Evolutionary conservation across 2,329 filamentous ascomycete species (phyloP).

Genomic region (Colletotrichum orbiculare): DNA sequence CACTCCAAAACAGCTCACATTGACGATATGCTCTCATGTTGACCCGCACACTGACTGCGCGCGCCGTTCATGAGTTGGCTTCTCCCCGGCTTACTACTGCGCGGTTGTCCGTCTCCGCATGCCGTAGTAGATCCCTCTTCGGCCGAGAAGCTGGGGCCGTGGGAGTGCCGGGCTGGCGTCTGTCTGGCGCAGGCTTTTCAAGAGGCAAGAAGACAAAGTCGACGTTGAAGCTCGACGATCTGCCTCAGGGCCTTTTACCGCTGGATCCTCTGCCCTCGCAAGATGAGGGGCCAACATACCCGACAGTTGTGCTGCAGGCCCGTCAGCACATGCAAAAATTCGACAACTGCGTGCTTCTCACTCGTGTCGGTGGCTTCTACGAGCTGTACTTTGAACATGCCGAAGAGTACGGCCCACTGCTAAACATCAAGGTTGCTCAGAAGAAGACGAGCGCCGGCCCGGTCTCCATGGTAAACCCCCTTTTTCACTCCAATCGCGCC

Average conservation of each 20-base stretch:
- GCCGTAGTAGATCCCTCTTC: slow-evolving; percentile 12
- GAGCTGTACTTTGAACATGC: slow-evolving; percentile 98
- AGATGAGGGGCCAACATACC: slow-evolving; percentile 70
- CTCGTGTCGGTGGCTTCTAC: slow-evolving; percentile 94
- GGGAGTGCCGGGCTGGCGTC: slow-evolving; percentile 16
- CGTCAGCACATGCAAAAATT: slow-evolving; percentile 91
- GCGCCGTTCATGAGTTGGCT: slow-evolving; percentile 32
- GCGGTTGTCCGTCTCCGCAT: slow-evolving; percentile 20
- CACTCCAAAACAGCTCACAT: slow-evolving; percentile 31
- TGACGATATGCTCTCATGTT: slow-evolving; percentile 37
- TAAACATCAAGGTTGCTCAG: slow-evolving; percentile 87
- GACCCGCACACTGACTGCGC: slow-evolving; percentile 31
- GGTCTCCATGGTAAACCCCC: slow-evolving; percentile 81
- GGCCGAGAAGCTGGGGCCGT: slow-evolving; percentile 11
- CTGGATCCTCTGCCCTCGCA: slow-evolving; percentile 54
- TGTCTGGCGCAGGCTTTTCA: slow-evolving; percentile 5
- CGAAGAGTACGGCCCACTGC: slow-evolving; percentile 83
- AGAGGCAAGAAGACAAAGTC: slow-evolving; percentile 67
- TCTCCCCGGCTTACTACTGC: slow-evolving; percentile 8
- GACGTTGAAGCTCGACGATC: slow-evolving; percentile 64
- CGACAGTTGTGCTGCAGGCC: slow-evolving; percentile 89
- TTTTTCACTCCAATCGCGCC: slow-evolving; percentile 26
- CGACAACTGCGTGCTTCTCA: slow-evolving; percentile 89
- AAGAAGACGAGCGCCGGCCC: slow-evolving; percentile 80
- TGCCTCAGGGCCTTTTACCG: slow-evolving; percentile 64